Evolutionary conservation across 139 green algal species (phyloP).

Genomic region (Diplosphaera chodatii): DNA sequence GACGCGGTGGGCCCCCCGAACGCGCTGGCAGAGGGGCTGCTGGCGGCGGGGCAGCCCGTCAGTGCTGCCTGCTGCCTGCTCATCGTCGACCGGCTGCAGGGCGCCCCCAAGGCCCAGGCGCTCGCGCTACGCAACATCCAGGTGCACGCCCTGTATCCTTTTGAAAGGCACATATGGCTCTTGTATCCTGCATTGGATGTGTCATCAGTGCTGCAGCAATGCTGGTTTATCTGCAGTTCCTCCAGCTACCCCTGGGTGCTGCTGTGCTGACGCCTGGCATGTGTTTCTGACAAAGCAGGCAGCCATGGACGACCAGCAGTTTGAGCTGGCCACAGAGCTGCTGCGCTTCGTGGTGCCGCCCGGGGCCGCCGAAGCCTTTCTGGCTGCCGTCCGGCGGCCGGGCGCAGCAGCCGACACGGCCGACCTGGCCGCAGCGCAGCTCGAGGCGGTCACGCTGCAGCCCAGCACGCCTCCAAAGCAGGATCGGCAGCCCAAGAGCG

Average conservation of each 20-base stretch:
- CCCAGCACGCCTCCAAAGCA: too few relatives aligned
- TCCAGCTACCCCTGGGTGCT: too few relatives aligned
- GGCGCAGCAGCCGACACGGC: neutral
- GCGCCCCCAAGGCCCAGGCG: constrained; percentile 35
- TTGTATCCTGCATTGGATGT: too few relatives aligned
- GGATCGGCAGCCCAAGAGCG: neutral
- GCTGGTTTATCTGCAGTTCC: too few relatives aligned
- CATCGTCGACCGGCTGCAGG: constrained; percentile 73
- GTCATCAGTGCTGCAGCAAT: too few relatives aligned
- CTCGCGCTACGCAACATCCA: constrained; percentile 53
- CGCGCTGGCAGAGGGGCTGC: constrained; percentile 52
- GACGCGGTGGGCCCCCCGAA: constrained; percentile 65
- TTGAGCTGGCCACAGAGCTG: constrained; percentile 68
- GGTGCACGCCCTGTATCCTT: neutral
- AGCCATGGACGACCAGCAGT: constrained; percentile 47
- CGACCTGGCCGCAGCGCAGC: too few relatives aligned
- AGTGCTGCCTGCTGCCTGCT: constrained; percentile 71
- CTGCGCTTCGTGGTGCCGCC: constrained; percentile 72
- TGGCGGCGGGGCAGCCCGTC: constrained; percentile 47
- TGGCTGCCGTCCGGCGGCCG: neutral
- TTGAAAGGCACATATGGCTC: too few relatives aligned
- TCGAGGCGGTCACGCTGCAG: neutral
- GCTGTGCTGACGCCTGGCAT: too few relatives aligned
- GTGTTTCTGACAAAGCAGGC: constrained; percentile 12
- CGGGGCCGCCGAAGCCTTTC: constrained; percentile 15